Evolutionary conservation across 306 rosid species (phyloP), one percentile per base, ranked within the genome.

Genomic region (Castanea sativa): DNA sequence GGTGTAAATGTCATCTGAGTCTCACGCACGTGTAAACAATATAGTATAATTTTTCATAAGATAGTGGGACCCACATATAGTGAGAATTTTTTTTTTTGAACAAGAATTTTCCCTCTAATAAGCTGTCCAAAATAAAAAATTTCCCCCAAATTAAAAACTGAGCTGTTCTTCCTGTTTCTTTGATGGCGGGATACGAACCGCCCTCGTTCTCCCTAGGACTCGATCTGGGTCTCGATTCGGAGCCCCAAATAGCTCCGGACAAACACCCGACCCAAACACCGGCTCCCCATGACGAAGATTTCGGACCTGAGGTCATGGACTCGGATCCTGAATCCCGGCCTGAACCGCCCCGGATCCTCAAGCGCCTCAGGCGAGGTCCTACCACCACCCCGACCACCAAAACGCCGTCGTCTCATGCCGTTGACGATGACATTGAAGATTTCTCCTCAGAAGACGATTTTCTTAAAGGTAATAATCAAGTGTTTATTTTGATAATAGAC

Each of bases 201-300:
- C 91, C 91, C 5, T 85, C 91, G 3, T 88, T 88, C 85, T 88
- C 91, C 59, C 87, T 85, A 32, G 89, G 87, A 23, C 64, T 85
- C 79, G 91, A 88, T 57, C 69, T 82, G n/a, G 85, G 55, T 63
- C 76, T 83, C 79, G 91, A 88, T 55, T 75, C 78, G 76, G 85
- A 85, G 76, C 87, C 79, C 74, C 85, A 78, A 52, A 16, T 56
- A 29, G 69, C 81, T 29, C 21, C 32, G 4, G 67, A 55, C 30
- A 72, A 79, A 19, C 32, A 15, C 35, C 53, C 55, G 29, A 10
- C 25, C 73, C 65, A 32, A 5, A 38, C 59, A 3, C 56, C 78
- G 27, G 71, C 84, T 83, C 74, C 80, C 6, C 78, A 38, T 2
- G 87, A 77, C 15, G 61, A 27, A 63, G 77, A 32, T 5, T 49